Evolutionary conservation across 2,329 filamentous ascomycete species (phyloP).

Genomic region (Chrysoporthe puriensis): DNA sequence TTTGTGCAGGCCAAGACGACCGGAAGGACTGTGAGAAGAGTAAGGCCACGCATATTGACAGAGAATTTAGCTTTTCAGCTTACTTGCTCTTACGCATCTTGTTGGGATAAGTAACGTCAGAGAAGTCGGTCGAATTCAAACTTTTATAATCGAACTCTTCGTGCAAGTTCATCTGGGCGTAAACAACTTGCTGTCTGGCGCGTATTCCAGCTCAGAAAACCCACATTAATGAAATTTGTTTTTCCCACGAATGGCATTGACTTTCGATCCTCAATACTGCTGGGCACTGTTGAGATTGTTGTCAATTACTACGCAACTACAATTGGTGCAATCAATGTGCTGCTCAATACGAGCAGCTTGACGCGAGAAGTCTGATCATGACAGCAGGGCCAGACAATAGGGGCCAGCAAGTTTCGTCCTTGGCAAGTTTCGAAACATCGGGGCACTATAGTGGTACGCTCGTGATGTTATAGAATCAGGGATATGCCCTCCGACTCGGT

Average conservation of each 20-base stretch:
- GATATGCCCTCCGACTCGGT: background rate
- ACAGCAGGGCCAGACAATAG: background rate
- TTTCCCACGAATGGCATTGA: constrained; percentile 3
- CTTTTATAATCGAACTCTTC: background rate
- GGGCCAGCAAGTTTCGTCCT: background rate
- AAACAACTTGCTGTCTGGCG: background rate
- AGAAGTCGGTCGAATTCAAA: background rate
- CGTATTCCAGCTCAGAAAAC: background rate
- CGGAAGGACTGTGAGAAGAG: constrained; percentile 33
- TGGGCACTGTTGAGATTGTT: background rate
- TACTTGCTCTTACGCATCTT: background rate
- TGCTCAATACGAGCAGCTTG: background rate
- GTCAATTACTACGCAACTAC: too few species aligned
- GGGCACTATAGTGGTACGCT: background rate
- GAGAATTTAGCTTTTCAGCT: background rate
- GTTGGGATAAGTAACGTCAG: background rate
- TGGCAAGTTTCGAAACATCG: too few species aligned
- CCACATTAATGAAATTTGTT: background rate
- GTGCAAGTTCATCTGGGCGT: background rate
- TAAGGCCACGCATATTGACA: constrained; percentile 29
- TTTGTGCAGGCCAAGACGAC: constrained; percentile 38
- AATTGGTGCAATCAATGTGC: background rate
- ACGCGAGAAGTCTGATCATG: background rate
- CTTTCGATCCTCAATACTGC: background rate
- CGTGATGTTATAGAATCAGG: background rate